phyloP scores from a whole-genome alignment of 2,329 filamentous ascomycete genomes.

The Botryotinia globosa region DNA sequence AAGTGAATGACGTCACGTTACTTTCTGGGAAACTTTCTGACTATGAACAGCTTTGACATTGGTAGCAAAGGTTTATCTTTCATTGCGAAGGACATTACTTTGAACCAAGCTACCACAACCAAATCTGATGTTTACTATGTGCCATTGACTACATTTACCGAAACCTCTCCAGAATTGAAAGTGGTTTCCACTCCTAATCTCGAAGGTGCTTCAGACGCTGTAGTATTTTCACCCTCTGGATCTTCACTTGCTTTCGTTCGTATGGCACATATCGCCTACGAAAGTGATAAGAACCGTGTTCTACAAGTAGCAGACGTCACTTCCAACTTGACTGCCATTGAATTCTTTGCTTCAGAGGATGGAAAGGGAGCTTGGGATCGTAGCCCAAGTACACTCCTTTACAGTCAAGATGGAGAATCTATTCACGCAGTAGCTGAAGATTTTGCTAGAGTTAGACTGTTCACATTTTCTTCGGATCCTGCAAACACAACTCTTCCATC shows the following conservation, averaged over 20 bases:
- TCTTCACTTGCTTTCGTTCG: slow-evolving; percentile 69
- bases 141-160: slow-evolving; percentile 29
- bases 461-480: slow-evolving; percentile 12
- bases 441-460: slow-evolving; percentile 58
- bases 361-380: slow-evolving; percentile 59
- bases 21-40: neutral
- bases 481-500: slow-evolving; percentile 12
- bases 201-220: slow-evolving; percentile 39
- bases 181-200: slow-evolving; percentile 27
- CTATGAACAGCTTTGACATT: slow-evolving; percentile 27
- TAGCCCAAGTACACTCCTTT: slow-evolving; percentile 45
- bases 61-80: slow-evolving; percentile 27
- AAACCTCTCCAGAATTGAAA: slow-evolving; percentile 21
- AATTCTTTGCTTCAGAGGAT: slow-evolving; percentile 58
- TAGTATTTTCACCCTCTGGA: slow-evolving; percentile 68
- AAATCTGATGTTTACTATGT: slow-evolving; percentile 31
- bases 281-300: slow-evolving; percentile 71
- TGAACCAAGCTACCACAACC: slow-evolving; percentile 29
- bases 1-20: slow-evolving; percentile 2
- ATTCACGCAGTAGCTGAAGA: slow-evolving; percentile 72
- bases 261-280: slow-evolving; percentile 73
- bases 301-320: slow-evolving; percentile 60
- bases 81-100: slow-evolving; percentile 27
- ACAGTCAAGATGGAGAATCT: slow-evolving; percentile 50
- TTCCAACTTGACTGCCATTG: slow-evolving; percentile 53